Base-by-base conservation (phyloP, 495 filamentous ascomycete species). In the Pseudevernia furfuracea region DNA sequence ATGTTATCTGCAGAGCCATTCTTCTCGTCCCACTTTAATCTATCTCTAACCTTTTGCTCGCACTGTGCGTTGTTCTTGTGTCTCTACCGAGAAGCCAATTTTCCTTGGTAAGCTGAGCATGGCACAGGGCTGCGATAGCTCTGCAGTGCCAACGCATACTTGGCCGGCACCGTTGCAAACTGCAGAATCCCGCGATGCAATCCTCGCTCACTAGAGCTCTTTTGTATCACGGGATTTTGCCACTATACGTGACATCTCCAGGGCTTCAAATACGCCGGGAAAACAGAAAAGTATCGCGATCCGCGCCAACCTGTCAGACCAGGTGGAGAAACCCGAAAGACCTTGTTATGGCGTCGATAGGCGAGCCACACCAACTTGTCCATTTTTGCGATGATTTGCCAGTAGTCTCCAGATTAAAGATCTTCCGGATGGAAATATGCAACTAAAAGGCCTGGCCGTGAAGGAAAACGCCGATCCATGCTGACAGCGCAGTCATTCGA, bases 101-200 rank as follows among this genome's bases (percentile, higher is more conserved):
- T 55, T 21, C 30, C 28, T 34, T 63, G 61, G 49, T 63, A 41
- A 28, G 61, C 38, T 21, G 39, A 56, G 46, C 41, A 56, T 46
- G 30, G 55, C 62, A 43, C 43, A 43, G 57, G 52, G 62, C 62
- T 48, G 39, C n/a, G 62, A 56, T 59, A 64, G 43, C 43, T 63
- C 61, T 55, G 55, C 62, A 64, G 5, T 64, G 62, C 62, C 62
- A 64, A 30, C 62, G 56, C 62, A 64, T 52, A 64, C 55, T 52
- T 59, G 62, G 37, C 56, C 32, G 55, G 15, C 52, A 39, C 55
- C 56, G 37, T 64, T 41, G 56, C 36, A 28, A 32, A 59, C 53
- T 64, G 62, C 62, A 49, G 43, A 38, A 59, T 23, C 41, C 62
- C 53, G 62, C 37, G 28, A 55, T 53, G 39, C 58, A 48, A 21